Evolutionary conservation across 192 early-diverging fungal species (phyloP).

Genomic region (Entomortierella beljakovae): DNA sequence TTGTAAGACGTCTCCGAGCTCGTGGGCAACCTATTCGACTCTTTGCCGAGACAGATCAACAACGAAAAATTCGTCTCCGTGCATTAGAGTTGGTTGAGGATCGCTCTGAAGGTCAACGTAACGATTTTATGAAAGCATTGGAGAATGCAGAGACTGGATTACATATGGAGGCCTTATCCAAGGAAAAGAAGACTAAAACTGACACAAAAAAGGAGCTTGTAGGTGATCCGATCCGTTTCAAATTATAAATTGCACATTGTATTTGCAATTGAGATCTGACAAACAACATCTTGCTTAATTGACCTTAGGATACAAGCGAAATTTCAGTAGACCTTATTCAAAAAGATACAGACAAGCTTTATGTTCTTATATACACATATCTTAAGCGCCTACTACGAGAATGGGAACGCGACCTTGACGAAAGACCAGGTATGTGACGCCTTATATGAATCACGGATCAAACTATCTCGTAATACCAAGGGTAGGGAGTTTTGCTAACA

Average conservation of each 20-base stretch:
- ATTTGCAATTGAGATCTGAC: background rate
- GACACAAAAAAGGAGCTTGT: slow-evolving; percentile 63
- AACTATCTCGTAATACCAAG: background rate
- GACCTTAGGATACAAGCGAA: slow-evolving; percentile 74
- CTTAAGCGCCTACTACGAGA: slow-evolving; percentile 86
- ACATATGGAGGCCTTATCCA: slow-evolving; percentile 77
- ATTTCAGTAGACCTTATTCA: slow-evolving; percentile 82
- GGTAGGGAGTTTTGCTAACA: background rate
- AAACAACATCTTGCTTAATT: background rate
- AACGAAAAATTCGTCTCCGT: slow-evolving; percentile 84
- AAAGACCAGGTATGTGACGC: slow-evolving; percentile 63
- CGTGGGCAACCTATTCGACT: slow-evolving; percentile 90
- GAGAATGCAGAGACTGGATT: slow-evolving; percentile 86
- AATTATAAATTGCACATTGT: background rate
- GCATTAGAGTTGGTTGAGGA: slow-evolving; percentile 87
- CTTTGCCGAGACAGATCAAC: slow-evolving; percentile 89
- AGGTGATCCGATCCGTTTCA: background rate
- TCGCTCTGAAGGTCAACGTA: slow-evolving; percentile 84
- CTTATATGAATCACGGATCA: background rate
- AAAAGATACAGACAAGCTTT: slow-evolving; percentile 79
- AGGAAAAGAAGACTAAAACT: slow-evolving; percentile 58
- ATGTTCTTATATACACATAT: slow-evolving; percentile 83
- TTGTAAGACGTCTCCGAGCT: slow-evolving; percentile 83
- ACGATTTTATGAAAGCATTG: slow-evolving; percentile 90
- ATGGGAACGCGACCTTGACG: slow-evolving; percentile 85